Evolutionary conservation across 1,139 yeast genomes (phyloP).

Genomic region (Hemisphaericaspora lyxosophila): DNA sequence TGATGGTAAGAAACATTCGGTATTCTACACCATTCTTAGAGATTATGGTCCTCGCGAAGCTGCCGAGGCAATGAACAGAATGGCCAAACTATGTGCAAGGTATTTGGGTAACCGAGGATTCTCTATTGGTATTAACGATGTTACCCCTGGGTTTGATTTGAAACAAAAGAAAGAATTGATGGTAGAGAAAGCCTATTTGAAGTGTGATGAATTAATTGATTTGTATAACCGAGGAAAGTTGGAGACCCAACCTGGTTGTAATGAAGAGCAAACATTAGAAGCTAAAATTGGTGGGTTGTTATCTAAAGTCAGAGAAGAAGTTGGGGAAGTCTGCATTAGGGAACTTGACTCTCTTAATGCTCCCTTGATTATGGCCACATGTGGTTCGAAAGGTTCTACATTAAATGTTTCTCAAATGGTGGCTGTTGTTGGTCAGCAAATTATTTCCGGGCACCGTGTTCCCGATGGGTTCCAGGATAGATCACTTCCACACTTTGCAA

Average conservation of each 20-base stretch:
- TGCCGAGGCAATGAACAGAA: constrained; percentile 93
- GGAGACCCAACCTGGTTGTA: constrained; percentile 99
- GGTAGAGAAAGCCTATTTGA: constrained; percentile 87
- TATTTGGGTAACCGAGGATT: constrained; percentile 93
- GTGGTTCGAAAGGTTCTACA: constrained; percentile 99
- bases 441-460: constrained; percentile 97
- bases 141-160: constrained; percentile 85
- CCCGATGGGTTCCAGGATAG: constrained; percentile 99
- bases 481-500: constrained; percentile 94
- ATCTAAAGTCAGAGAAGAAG: constrained; percentile 98
- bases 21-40: constrained; percentile 88
- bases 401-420: constrained; percentile 99
- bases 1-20: constrained; percentile 97
- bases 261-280: constrained; percentile 96
- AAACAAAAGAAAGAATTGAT: constrained; percentile 77
- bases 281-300: constrained; percentile 95
- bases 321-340: constrained; percentile 94
- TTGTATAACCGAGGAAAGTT: constrained; percentile 80
- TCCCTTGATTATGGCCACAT: constrained; percentile 97
- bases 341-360: constrained; percentile 91
- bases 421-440: constrained; percentile 99
- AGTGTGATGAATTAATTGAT: constrained; percentile 89
- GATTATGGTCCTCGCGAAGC: constrained; percentile 97
- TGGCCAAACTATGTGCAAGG: constrained; percentile 97
- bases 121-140: constrained; percentile 96